Base-by-base conservation (phyloP, 352 stramenopile species). In the Pythium plurisporium region DNA sequence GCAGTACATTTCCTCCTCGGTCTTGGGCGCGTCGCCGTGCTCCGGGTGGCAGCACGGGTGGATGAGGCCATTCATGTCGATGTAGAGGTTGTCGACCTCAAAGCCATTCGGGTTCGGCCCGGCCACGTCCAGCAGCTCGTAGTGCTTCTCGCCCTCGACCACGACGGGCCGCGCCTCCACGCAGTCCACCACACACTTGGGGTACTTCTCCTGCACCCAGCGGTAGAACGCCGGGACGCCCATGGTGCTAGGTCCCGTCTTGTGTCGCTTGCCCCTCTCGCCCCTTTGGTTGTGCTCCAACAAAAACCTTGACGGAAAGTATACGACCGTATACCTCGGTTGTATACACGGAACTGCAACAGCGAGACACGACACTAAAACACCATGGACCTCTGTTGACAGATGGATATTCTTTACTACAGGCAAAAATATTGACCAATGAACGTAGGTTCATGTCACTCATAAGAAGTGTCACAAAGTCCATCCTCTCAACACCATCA, bases 11-110 rank as follows among this genome's bases (percentile, higher is more conserved):
- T 99, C 95, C 62, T 98, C 88, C 66, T 99, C 96, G 17, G 89
- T 98, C 50, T 89, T 87, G 4, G 97, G 97, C 49, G 80, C 69
- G 40, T 91, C 82, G 31, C 81, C 83, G 51, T 86, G 79, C 74
- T 99, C 96, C 19, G 96, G 96, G 75, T 99, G 97, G 5, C 93
- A 94, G 69, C 97, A 99, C 20, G 96, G 96, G 70, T 99, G 97
- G 70, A 99, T 99, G 48, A 99, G 97, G 4, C 97, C 97, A 73
- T 99, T 99, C 97, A 99, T 99, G 71, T 99, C 97, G 30, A 99
- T 87, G 64, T 99, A 99, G 40, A 99, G 79, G 74, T 99, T 99
- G 76, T 99, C 97, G 42, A 97, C 95, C 59, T 97, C 89, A 44
- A 97, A 95, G 55, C 82, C 87, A 40, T 98, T 98, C 4, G 93